Conservation (phyloP, 495 filamentous ascomycete species). For the Podospora australis region DNA sequence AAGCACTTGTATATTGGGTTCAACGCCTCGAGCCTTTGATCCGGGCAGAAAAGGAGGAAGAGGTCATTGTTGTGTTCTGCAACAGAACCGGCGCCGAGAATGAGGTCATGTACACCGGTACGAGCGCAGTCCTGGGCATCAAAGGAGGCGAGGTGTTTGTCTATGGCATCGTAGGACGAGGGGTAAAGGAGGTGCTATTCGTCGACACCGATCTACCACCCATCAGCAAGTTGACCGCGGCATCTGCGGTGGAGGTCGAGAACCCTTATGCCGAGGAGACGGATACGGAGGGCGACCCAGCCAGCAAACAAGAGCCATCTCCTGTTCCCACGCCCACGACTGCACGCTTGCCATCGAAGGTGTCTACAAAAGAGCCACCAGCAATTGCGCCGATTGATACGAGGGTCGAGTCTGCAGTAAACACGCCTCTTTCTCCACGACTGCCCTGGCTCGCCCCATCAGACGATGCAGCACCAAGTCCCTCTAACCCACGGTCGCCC, state of each 20-base stretch:
- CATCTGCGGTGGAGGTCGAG: slow-evolving; percentile 8
- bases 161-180: slow-evolving; percentile 63
- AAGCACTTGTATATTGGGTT: slow-evolving; percentile 88
- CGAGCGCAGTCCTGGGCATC: slow-evolving; percentile 73
- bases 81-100: slow-evolving; percentile 73
- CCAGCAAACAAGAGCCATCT: not conserved
- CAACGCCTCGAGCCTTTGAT: slow-evolving; percentile 71
- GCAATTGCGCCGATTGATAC: not conserved
- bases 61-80: slow-evolving; percentile 73
- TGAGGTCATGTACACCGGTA: slow-evolving; percentile 72
- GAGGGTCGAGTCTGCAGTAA: not conserved
- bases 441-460: slow-evolving; percentile 12
- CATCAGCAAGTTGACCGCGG: slow-evolving; percentile 21
- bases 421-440: slow-evolving; percentile 4
- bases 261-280: not conserved
- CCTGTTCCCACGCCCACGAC: not conserved
- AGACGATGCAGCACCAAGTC: not conserved
- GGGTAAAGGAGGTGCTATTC: slow-evolving; percentile 56
- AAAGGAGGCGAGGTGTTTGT: slow-evolving; percentile 58
- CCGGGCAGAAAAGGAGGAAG: slow-evolving; percentile 45
- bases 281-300: not conserved
- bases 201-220: slow-evolving; percentile 47
- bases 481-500: slow-evolving; percentile 3
- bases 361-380: not conserved
- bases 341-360: not conserved